Evolutionary conservation across 2,329 filamentous ascomycete species (phyloP).

Genomic region (Didymellaceae sp.): DNA sequence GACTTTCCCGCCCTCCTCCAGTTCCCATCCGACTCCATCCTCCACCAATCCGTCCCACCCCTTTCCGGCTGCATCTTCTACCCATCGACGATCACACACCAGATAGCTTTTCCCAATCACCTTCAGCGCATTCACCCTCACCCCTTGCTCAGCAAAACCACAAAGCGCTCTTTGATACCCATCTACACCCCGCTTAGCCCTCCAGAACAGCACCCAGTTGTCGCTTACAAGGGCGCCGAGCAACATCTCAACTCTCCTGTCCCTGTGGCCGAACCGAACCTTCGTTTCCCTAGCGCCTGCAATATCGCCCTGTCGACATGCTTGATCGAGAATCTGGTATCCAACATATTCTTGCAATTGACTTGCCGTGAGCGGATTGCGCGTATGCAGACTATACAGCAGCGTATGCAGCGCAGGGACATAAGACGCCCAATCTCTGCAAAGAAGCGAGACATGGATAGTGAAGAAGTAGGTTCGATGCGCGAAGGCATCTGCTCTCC

Average conservation of each 20-base stretch:
- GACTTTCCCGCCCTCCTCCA: conserved; percentile 71
- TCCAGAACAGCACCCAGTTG: conserved; percentile 82
- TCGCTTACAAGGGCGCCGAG: conserved; percentile 77
- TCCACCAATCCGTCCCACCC: conserved; percentile 75
- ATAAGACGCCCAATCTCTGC: conserved; percentile 85
- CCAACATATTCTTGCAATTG: conserved; percentile 80
- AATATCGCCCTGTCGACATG: conserved; percentile 80
- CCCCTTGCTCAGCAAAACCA: conserved; percentile 77
- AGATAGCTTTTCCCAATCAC: conserved; percentile 86
- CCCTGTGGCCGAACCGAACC: conserved; percentile 65
- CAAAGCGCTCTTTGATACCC: conserved; percentile 80
- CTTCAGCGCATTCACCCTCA: conserved; percentile 80
- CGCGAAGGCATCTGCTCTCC: conserved; percentile 79
- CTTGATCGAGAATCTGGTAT: conserved; percentile 86
- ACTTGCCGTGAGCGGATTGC: conserved; percentile 70
- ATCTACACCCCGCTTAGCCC: conserved; percentile 74
- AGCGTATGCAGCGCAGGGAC: conserved; percentile 85
- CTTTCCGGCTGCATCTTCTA: conserved; percentile 72
- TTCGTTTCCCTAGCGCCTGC: conserved; percentile 74
- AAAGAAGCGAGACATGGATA: conserved; percentile 81
- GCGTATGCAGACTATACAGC: conserved; percentile 72
- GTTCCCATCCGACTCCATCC: conserved; percentile 84
- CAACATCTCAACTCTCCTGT: conserved; percentile 71
- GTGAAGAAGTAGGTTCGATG: conserved; percentile 92
- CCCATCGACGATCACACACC: conserved; percentile 67